Evolutionary conservation across 2,329 filamentous ascomycete species (phyloP).

Genomic region (Colletotrichum lentis): DNA sequence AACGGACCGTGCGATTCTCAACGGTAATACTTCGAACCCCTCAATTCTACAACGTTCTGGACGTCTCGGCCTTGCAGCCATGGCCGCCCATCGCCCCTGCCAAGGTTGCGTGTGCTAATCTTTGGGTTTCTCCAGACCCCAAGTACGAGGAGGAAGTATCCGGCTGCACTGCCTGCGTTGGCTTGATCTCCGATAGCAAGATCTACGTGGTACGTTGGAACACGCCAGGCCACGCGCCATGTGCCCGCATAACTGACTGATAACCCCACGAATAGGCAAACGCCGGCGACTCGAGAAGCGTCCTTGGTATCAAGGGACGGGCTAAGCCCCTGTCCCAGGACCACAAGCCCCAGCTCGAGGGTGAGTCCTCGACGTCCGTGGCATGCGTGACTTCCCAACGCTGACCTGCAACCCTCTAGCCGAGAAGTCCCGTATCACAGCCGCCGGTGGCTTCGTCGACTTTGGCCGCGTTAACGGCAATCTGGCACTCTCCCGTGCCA

Average conservation of each 20-base stretch:
- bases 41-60: not conserved
- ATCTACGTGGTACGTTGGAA: slow-evolving; percentile 85
- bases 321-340: slow-evolving; percentile 99
- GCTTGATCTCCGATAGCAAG: slow-evolving; percentile 87
- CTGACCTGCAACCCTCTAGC: slow-evolving; percentile 58
- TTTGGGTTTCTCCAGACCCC: slow-evolving; percentile 71
- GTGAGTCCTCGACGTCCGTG: slow-evolving; percentile 55
- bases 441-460: slow-evolving; percentile 96
- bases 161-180: slow-evolving; percentile 94
- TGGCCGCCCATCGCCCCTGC: not conserved
- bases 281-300: slow-evolving; percentile 93
- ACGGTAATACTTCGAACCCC: slow-evolving; percentile 68
- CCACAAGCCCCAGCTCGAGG: slow-evolving; percentile 98
- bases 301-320: slow-evolving; percentile 94
- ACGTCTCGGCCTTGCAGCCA: not conserved
- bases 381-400: not conserved
- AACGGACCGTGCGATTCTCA: slow-evolving; percentile 93
- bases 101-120: slow-evolving; percentile 23
- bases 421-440: slow-evolving; percentile 95
- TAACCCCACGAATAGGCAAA: slow-evolving; percentile 75
- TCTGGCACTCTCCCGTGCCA: slow-evolving; percentile 92
- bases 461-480: slow-evolving; percentile 99
- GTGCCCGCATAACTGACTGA: slow-evolving; percentile 42
- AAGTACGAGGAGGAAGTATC: slow-evolving; percentile 98
- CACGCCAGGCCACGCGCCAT: slow-evolving; percentile 24